Evolutionary conservation across 257 asterid species (phyloP), one percentile per base, ranked within the genome.

Genomic region (Fraxinus excelsior): DNA sequence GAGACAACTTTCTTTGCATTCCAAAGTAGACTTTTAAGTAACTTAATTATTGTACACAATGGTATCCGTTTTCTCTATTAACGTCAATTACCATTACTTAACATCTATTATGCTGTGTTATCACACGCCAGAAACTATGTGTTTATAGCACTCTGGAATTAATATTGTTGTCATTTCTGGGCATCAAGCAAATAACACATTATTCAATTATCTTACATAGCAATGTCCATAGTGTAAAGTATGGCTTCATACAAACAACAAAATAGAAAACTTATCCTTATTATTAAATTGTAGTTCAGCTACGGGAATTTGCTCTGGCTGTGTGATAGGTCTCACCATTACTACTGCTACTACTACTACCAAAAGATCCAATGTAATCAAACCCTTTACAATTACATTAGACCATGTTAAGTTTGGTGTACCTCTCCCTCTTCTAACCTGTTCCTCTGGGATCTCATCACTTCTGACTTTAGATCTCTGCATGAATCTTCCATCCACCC

Each of bases 1-100:
- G 89, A 73, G 91, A 66, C 69, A 69, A 72, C 70, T 69, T 86
- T 64, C 73, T 32, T 68, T 60, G 49, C 80, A 66, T 80, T 82
- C 74, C 35, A 68, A 38, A 67, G 70, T 60, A 75, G 44, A 70
- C 51, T 60, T 40, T 31, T 9, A 70, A 56, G 76, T 60, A 32
- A 71, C 34, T 78, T 60, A 62, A 62, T 23, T 21, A 73, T 34
- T 49, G 40, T 44, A 23, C 65, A 40, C 25, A 1, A 23, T 64
- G 66, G 44, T 49, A 34, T 76, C 38, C 9, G 3, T 23, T 23
- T 23, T 62, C 32, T 62, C 19, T 58, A 8, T n/a, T 7, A 58
- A 21, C 66, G 23, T 58, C 66, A 51, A 62, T 75, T 32, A 9
- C 38, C 51, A 60, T 35, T 46, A 19, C 38, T 67, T 37, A 38